phyloP scores from a whole-genome alignment of 2,329 filamentous ascomycete species.

The Xylariomycetidae sp. region DNA sequence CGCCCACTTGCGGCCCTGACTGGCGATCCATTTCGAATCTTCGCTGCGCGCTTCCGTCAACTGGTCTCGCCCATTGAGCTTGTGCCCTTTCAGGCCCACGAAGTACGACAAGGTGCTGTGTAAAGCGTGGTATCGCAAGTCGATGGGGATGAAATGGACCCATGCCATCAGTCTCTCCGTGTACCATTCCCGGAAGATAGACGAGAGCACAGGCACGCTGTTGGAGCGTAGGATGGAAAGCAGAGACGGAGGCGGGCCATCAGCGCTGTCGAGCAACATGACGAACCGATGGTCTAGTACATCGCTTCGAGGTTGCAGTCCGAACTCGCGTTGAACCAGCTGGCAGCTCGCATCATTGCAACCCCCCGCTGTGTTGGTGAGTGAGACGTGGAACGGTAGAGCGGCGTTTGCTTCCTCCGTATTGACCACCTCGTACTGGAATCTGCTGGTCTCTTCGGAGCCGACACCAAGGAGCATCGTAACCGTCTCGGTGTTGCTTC shows the following conservation, averaged over 20 bases:
- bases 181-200: slow-evolving; percentile 74
- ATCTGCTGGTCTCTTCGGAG: slow-evolving; percentile 32
- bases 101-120: slow-evolving; percentile 74
- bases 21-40: slow-evolving; percentile 60
- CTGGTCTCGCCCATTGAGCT: slow-evolving; percentile 38
- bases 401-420: slow-evolving; percentile 46
- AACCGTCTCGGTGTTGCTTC: slow-evolving; percentile 41
- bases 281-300: slow-evolving; percentile 65
- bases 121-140: slow-evolving; percentile 65
- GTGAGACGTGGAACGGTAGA: slow-evolving; percentile 50
- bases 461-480: slow-evolving; percentile 50
- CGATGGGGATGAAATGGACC: slow-evolving; percentile 76
- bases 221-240: slow-evolving; percentile 59
- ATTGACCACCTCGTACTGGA: slow-evolving; percentile 50
- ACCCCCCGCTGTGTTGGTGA: slow-evolving; percentile 50
- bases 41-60: slow-evolving; percentile 41
- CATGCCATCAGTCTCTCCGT: slow-evolving; percentile 68
- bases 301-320: slow-evolving; percentile 42
- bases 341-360: slow-evolving; percentile 47
- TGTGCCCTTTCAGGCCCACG: slow-evolving; percentile 44
- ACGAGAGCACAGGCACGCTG: slow-evolving; percentile 63
- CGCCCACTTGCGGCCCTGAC: slow-evolving; percentile 61
- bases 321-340: slow-evolving; percentile 47
- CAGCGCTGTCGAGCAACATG: slow-evolving; percentile 65
- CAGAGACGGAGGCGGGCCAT: slow-evolving; percentile 55